These are phyloP conservation scores for Vitis rotundifolia DNA, from an alignment of 164 flowering plant species.

Conservation along the genomic window DNA sequence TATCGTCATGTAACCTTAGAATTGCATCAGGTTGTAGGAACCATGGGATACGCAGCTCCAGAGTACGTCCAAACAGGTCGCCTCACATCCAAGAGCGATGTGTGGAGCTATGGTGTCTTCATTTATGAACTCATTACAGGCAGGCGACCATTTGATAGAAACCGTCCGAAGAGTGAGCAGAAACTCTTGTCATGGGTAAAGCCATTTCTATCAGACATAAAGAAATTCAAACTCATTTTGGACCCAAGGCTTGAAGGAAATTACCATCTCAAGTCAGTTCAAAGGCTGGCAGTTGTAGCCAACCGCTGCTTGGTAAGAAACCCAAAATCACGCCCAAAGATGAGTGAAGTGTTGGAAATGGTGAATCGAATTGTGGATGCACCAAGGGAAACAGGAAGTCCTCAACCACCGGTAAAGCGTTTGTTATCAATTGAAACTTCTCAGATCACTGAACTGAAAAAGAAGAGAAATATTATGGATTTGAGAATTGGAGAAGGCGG, in stretches of 20 bases:
- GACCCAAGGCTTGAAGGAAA: slow-evolving; percentile 69
- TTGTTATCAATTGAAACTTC: slow-evolving; percentile 11
- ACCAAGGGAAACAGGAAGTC: slow-evolving; percentile 22
- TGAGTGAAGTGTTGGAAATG: slow-evolving; percentile 81
- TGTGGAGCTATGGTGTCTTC: slow-evolving; percentile 86
- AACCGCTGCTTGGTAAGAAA: slow-evolving; percentile 56
- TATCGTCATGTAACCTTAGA: no score
- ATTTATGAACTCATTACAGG: slow-evolving; percentile 85
- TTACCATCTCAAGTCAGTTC: slow-evolving; percentile 43
- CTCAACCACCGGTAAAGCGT: slow-evolving; percentile 25
- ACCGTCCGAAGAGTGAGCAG: slow-evolving; percentile 74
- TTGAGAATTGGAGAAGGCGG: slow-evolving; percentile 17
- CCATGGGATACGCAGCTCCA: slow-evolving; percentile 80
- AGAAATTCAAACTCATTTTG: slow-evolving; percentile 54
- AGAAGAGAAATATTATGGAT: slow-evolving; percentile 22
- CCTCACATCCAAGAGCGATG: slow-evolving; percentile 68
- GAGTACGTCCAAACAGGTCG: slow-evolving; percentile 77
- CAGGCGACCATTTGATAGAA: slow-evolving; percentile 63
- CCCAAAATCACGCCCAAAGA: slow-evolving; percentile 67
- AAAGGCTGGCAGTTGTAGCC: slow-evolving; percentile 60
- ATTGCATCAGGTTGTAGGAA: slow-evolving; percentile 66
- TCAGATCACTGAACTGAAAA: slow-evolving; percentile 6
- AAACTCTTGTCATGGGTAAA: slow-evolving; percentile 77
- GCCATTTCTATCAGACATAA: slow-evolving; percentile 57
- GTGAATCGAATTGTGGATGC: slow-evolving; percentile 46